Percentiles rank a stretch among this genome's conserved stretches.
These are phyloP conservation scores for Globisporangium abappressorium DNA, from an alignment of 352 stramenopile species.

Conservation along the genomic window DNA sequence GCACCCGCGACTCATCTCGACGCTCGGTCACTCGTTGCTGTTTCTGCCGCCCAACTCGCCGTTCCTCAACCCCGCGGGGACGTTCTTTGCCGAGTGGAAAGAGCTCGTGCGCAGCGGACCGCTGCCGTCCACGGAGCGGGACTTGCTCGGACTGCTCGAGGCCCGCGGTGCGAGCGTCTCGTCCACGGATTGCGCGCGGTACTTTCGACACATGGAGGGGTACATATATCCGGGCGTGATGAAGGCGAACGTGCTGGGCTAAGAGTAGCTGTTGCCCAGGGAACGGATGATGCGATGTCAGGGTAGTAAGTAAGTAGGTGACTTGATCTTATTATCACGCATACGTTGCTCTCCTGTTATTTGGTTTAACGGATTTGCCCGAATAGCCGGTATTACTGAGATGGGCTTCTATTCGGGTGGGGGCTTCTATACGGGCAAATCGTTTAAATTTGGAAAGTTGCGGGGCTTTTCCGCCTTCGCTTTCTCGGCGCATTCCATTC, in stretches of 20 bases:
- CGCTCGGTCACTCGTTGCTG: neutral
- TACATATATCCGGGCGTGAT: conserved; percentile 1
- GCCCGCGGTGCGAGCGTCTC: neutral
- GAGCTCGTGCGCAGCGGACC: neutral
- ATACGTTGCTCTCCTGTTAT: too few species aligned
- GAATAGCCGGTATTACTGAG: too few species aligned
- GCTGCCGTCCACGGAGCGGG: neutral
- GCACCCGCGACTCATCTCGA: neutral
- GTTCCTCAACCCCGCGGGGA: neutral
- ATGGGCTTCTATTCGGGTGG: too few species aligned
- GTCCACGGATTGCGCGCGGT: neutral
- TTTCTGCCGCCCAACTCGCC: conserved; percentile 3
- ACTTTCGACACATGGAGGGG: neutral
- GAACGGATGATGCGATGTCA: too few species aligned
- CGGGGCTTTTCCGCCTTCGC: too few species aligned
- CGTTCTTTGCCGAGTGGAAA: conserved; percentile 2
- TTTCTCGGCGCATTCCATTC: too few species aligned
- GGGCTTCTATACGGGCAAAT: too few species aligned
- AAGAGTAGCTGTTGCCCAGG: neutral
- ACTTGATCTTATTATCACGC: too few species aligned
- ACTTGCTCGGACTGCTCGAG: neutral
- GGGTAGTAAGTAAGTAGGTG: too few species aligned
- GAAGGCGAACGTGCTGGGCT: neutral
- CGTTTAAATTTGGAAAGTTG: too few species aligned
- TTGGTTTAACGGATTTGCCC: too few species aligned